Percentiles rank a stretch among this genome's conserved stretches.
phyloP scores from a whole-genome alignment of 2,329 filamentous ascomycete species.

The Phyllosticta capitalensis region DNA sequence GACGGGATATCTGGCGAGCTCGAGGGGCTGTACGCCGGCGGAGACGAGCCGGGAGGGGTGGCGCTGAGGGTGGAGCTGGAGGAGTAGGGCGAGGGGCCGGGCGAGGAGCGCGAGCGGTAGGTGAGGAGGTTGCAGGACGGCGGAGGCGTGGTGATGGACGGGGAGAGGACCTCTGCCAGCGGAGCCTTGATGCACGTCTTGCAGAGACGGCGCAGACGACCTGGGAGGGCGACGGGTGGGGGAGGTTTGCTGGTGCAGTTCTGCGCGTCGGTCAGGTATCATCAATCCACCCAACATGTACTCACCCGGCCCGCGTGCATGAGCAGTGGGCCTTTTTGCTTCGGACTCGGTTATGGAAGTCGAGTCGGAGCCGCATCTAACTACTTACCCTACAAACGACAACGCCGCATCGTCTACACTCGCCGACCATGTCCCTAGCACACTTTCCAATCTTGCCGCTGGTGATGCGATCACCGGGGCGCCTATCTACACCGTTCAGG shows the following conservation, averaged over 20 bases:
- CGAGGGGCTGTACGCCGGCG: slow-evolving; percentile 3
- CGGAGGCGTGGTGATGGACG: slow-evolving; percentile 14
- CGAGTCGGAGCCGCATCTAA: neutral
- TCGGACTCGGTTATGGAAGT: neutral
- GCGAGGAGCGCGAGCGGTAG: slow-evolving; percentile 3
- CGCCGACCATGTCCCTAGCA: slow-evolving; percentile 76
- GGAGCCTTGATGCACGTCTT: slow-evolving; percentile 64
- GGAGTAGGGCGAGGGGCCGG: slow-evolving; percentile 12
- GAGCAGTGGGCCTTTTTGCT: neutral
- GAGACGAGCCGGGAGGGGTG: slow-evolving; percentile 7
- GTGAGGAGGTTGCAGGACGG: slow-evolving; percentile 14
- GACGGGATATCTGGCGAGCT: slow-evolving; percentile 1
- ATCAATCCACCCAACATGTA: neutral
- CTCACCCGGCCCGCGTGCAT: neutral
- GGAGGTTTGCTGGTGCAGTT: slow-evolving; percentile 87
- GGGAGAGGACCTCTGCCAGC: slow-evolving; percentile 43
- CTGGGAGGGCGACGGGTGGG: slow-evolving; percentile 53
- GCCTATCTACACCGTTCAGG: neutral
- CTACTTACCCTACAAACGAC: slow-evolving; percentile 70
- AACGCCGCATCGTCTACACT: slow-evolving; percentile 67
- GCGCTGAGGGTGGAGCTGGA: slow-evolving; percentile 19
- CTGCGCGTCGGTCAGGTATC: slow-evolving; percentile 35
- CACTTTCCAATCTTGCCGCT: slow-evolving; percentile 67
- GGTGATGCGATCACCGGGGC: slow-evolving; percentile 32
- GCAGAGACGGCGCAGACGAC: slow-evolving; percentile 75